These are phyloP conservation scores for Lentinula sp. DNA, from an alignment of 768 basidiomycete genomes.

Conservation along the genomic window DNA sequence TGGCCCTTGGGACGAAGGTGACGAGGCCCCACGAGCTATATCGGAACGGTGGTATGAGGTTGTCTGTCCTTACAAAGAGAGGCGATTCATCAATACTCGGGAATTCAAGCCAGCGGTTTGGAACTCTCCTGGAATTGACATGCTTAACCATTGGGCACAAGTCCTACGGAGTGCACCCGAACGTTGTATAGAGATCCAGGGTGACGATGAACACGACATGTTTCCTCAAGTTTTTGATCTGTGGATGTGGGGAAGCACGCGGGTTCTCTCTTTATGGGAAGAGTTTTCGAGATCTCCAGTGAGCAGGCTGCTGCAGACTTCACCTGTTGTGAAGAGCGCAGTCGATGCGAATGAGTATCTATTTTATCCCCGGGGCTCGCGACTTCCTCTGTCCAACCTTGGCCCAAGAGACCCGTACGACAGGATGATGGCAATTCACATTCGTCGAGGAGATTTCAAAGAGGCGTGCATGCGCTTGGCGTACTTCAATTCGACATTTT, in stretches of 20 bases:
- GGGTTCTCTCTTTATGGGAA: slow-evolving; percentile 29
- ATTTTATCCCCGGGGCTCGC: slow-evolving; percentile 24
- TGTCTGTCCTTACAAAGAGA: slow-evolving; percentile 35
- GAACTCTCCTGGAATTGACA: slow-evolving; percentile 23
- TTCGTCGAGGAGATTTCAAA: slow-evolving; percentile 46
- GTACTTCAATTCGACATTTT: slow-evolving; percentile 23
- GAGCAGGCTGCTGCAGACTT: slow-evolving; percentile 32
- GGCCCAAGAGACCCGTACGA: slow-evolving; percentile 27
- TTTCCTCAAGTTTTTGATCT: slow-evolving; percentile 2
- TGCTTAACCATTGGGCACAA: slow-evolving; percentile 32
- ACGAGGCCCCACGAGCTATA: slow-evolving; percentile 37
- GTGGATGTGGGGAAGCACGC: slow-evolving; percentile 24
- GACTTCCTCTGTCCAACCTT: not conserved
- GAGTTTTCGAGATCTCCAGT: slow-evolving; percentile 34
- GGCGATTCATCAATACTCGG: slow-evolving; percentile 29
- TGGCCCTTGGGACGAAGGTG: slow-evolving; percentile 31
- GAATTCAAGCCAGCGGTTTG: slow-evolving; percentile 30
- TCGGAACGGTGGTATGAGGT: slow-evolving; percentile 35
- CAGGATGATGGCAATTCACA: slow-evolving; percentile 42
- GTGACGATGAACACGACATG: slow-evolving; percentile 24
- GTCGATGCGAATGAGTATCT: slow-evolving; percentile 30
- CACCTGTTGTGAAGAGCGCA: slow-evolving; percentile 31
- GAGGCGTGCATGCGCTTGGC: slow-evolving; percentile 34
- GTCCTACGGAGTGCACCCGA: slow-evolving; percentile 33
- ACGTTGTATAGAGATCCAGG: slow-evolving; percentile 36